Evolutionary conservation across 176 grass and related monocot genomes (phyloP).

Genomic region (Saccharum officinarum): DNA sequence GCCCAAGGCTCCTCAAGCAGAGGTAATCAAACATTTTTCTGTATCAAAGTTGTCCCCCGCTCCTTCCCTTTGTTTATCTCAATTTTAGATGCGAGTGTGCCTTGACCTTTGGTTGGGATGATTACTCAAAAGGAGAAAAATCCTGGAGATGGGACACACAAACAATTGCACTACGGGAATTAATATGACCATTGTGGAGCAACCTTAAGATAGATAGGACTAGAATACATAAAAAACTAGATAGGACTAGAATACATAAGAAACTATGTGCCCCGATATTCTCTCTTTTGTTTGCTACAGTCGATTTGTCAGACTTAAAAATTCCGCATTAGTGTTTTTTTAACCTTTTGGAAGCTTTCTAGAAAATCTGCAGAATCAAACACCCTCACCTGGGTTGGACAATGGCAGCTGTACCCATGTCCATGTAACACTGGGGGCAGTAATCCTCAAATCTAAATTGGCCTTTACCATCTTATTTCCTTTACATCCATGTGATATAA

Average conservation of each 20-base stretch:
- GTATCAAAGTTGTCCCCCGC: neutral
- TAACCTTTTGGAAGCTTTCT: neutral
- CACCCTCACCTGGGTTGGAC: neutral
- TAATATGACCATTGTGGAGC: no score
- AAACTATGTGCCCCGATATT: no score
- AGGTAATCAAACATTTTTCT: slow-evolving; percentile 38
- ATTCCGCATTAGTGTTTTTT: neutral
- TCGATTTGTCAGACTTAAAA: neutral
- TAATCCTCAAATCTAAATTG: neutral
- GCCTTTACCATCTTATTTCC: neutral
- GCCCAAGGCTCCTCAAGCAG: slow-evolving; percentile 66
- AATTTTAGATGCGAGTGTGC: no score
- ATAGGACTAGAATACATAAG: no score
- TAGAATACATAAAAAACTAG: no score
- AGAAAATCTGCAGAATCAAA: neutral
- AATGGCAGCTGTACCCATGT: neutral
- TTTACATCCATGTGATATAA: neutral
- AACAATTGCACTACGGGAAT: no score
- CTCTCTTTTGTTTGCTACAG: no score
- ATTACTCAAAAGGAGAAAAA: no score
- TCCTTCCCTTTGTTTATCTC: no score
- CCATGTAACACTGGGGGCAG: neutral
- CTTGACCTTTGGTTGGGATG: no score
- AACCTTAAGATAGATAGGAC: no score
- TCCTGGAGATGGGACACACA: no score